Conservation (phyloP, 1,284 basidiomycete species). For the Ustilago bromivora region DNA sequence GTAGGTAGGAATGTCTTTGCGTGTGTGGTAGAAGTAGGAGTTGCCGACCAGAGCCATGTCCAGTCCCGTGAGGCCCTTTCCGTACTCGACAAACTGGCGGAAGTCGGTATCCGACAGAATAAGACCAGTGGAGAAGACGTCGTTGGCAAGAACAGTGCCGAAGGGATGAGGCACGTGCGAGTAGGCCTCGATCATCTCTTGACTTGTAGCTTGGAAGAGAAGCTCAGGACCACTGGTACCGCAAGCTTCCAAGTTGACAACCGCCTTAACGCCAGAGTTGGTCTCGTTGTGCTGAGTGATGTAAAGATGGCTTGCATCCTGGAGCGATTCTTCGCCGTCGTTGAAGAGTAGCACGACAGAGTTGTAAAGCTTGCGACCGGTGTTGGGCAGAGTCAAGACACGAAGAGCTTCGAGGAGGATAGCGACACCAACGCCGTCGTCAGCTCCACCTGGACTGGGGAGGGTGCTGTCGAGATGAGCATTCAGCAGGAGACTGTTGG, state of each 20-base stretch:
- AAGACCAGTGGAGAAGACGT: conserved; percentile 92
- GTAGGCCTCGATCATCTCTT: conserved; percentile 93
- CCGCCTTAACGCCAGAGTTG: conserved; percentile 79
- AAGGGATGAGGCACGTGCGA: conserved; percentile 87
- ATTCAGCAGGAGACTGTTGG: conserved; percentile 79
- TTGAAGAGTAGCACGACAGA: conserved; percentile 93
- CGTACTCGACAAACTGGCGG: conserved; percentile 89
- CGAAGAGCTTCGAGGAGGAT: conserved; percentile 84
- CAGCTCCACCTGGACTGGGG: conserved; percentile 71
- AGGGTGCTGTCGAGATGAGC: conserved; percentile 83
- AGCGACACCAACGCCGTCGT: conserved; percentile 84
- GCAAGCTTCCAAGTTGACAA: conserved; percentile 93
- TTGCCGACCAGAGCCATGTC: conserved; percentile 95
- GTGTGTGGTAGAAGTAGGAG: conserved; percentile 92
- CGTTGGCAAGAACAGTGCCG: conserved; percentile 91
- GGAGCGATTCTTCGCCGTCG: conserved; percentile 86
- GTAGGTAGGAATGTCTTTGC: conserved; percentile 84
- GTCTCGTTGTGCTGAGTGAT: conserved; percentile 67
- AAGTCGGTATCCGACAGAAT: conserved; percentile 75
- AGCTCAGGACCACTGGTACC: conserved; percentile 89
- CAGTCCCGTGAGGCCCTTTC: conserved; percentile 71
- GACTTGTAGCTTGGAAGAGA: conserved; percentile 94
- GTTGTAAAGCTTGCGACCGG: conserved; percentile 80
- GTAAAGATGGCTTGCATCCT: conserved; percentile 86
- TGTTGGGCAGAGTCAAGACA: conserved; percentile 79